Evolutionary conservation across 768 basidiomycete genomes (phyloP).

Genomic region (Fistulinella prunicolor): DNA sequence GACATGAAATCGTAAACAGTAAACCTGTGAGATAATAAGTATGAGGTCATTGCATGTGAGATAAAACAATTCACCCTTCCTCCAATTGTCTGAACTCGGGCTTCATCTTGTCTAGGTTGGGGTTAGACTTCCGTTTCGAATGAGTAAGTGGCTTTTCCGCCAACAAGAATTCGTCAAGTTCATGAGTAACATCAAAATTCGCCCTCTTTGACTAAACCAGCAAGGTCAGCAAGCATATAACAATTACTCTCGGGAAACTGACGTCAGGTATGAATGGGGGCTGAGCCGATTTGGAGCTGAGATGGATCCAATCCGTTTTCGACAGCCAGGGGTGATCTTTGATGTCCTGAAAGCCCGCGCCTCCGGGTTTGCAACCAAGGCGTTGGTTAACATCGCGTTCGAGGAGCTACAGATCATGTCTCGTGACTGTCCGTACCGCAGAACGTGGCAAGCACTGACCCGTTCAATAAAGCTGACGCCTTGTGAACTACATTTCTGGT

Average conservation of each 20-base stretch:
- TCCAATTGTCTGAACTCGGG: constrained; percentile 91
- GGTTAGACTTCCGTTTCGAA: constrained; percentile 84
- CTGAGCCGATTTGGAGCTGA: constrained; percentile 65
- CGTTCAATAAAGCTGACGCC: constrained; percentile 63
- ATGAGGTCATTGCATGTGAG: background rate
- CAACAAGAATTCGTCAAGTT: constrained; percentile 95
- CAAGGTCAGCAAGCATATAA: constrained; percentile 1
- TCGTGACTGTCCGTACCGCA: constrained; percentile 10
- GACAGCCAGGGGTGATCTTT: constrained; percentile 84
- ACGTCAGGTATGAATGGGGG: constrained; percentile 94
- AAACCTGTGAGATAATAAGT: constrained; percentile 53
- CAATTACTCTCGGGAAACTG: constrained; percentile 34
- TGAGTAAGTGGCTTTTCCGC: constrained; percentile 98
- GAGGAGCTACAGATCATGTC: constrained; percentile 55
- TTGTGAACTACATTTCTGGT: constrained; percentile 57
- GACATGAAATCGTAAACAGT: constrained; percentile 82
- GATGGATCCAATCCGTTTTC: constrained; percentile 72
- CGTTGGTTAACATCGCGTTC: constrained; percentile 78
- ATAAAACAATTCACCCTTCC: constrained; percentile 64
- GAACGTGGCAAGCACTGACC: constrained; percentile 43
- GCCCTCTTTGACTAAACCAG: constrained; percentile 78
- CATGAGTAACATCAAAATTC: constrained; percentile 98
- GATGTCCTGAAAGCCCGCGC: constrained; percentile 74
- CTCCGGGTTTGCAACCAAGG: constrained; percentile 72
- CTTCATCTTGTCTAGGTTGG: constrained; percentile 83